Base-by-base conservation (phyloP, 192 early-diverging fungal genomes). In the Backusella mclennaniae region DNA sequence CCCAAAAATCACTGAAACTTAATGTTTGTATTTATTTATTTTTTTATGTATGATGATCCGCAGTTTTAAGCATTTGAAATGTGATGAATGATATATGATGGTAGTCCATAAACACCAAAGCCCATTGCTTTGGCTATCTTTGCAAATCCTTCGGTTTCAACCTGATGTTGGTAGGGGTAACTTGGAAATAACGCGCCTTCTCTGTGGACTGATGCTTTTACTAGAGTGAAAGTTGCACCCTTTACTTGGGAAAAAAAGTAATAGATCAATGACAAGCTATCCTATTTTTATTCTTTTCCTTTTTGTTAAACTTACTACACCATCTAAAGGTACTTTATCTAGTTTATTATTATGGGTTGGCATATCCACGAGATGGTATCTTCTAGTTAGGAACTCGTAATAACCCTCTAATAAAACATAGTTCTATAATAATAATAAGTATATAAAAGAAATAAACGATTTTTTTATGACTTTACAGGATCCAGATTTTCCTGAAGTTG, bases 71-170 rank as follows among this genome's bases (percentile, higher is more conserved):
- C 35, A 36, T 76, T 76, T 21, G 52, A 69, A 14, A 87, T 84
- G 68, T 89, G 88, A 29, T 87, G 84, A n/a, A 89, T 83, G 35
- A 85, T 79, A 78, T 89, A 89, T 42, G 70, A 82, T 15, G 88
- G 88, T 49, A 90, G 74, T 0, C 88, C 88, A 72, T 78, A 87
- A 4, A 88, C 85, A 21, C 85, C 84, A 79, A 80, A 90, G 3
- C 88, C 88, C 67, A 87, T 77, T 0, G 84, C 87, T 73, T 86
- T 87, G 66, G 88, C 88, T 52, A 90, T 84, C 76, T 90, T 90
- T 46, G 87, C 88, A 85, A 90, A 88, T 1, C 87, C 88, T 81
- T 90, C 88, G 42, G 87, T 90, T 73, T 90, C 88, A 2, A 90
- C 84, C 59, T 87, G 83, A 69, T 90, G 88, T 73, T 88, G 82